Conservation (phyloP, 805 yeast genomes). For the Wickerhamomyces strasburgensis region DNA sequence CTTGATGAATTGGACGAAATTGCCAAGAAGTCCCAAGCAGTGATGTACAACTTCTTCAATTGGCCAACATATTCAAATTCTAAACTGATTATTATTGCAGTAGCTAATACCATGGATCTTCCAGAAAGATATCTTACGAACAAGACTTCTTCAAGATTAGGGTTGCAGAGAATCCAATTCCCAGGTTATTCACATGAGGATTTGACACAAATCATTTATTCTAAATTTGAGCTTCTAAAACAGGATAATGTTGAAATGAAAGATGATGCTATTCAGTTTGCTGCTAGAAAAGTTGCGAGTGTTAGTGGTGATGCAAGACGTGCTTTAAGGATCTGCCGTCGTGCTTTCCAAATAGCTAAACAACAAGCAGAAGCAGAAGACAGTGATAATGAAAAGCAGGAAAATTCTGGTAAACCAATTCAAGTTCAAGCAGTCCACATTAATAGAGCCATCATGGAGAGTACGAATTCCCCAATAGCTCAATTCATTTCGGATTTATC, state of each 20-base stretch:
- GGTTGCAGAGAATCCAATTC: constrained; percentile 80
- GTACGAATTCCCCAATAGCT: constrained; percentile 69
- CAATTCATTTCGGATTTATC: constrained; percentile 56
- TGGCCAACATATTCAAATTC: constrained; percentile 90
- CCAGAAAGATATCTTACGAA: constrained; percentile 86
- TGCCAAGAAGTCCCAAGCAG: constrained; percentile 74
- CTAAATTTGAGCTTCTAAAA: constrained; percentile 51
- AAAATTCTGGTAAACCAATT: constrained; percentile 13
- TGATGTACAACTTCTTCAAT: constrained; percentile 93
- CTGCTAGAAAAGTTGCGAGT: constrained; percentile 89
- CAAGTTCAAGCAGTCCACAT: constrained; percentile 70
- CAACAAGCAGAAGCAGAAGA: constrained; percentile 7
- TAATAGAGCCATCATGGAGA: constrained; percentile 72
- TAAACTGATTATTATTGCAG: constrained; percentile 80
- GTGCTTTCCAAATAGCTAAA: constrained; percentile 81
- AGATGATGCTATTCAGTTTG: constrained; percentile 82
- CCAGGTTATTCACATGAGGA: constrained; percentile 84
- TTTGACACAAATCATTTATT: constrained; percentile 66
- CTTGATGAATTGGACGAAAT: constrained; percentile 94
- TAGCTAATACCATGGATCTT: constrained; percentile 95
- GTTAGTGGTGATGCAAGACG: constrained; percentile 97
- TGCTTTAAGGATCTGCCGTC: constrained; percentile 78
- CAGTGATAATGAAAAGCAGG: constrained; percentile 22
- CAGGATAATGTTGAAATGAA: constrained; percentile 35
- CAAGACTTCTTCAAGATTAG: constrained; percentile 87